These are phyloP conservation scores for Escovopsis weberi DNA, from an alignment of 2,329 filamentous ascomycete species.

Conservation along the genomic window DNA sequence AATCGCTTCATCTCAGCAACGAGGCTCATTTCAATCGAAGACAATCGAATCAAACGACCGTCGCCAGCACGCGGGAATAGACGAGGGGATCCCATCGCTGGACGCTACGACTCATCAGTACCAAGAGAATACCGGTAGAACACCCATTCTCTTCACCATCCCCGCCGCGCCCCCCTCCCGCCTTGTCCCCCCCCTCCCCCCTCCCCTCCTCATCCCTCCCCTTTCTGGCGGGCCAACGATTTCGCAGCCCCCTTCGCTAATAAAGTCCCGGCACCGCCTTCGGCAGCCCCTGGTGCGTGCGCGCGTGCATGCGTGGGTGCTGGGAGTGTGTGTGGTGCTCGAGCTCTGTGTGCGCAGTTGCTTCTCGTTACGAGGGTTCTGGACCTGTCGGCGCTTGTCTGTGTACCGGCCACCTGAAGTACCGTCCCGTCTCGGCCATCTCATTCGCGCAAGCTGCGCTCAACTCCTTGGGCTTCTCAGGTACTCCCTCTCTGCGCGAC, in stretches of 20 bases:
- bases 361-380: slow-evolving; percentile 3
- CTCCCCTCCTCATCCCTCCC: neutral
- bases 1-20: neutral
- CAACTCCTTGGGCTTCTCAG: neutral
- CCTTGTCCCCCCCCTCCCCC: neutral
- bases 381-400: slow-evolving; percentile 6
- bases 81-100: neutral
- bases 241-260: slow-evolving; percentile 3
- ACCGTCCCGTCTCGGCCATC: neutral
- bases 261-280: slow-evolving; percentile 6
- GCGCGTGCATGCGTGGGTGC: slow-evolving; percentile 6
- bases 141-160: neutral
- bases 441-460: neutral
- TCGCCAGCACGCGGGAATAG: neutral
- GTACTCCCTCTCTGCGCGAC: slow-evolving; percentile 4
- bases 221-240: too few species aligned
- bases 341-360: neutral
- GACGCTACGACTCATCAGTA: neutral
- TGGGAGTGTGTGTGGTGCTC: slow-evolving; percentile 6
- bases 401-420: slow-evolving; percentile 4
- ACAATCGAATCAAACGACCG: neutral
- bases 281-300: slow-evolving; percentile 7
- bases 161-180: neutral
- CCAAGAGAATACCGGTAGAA: too few species aligned
- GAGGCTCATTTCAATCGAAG: too few species aligned